Base-by-base conservation (phyloP, 2,329 filamentous ascomycete genomes). In the Coniella lustricola region DNA sequence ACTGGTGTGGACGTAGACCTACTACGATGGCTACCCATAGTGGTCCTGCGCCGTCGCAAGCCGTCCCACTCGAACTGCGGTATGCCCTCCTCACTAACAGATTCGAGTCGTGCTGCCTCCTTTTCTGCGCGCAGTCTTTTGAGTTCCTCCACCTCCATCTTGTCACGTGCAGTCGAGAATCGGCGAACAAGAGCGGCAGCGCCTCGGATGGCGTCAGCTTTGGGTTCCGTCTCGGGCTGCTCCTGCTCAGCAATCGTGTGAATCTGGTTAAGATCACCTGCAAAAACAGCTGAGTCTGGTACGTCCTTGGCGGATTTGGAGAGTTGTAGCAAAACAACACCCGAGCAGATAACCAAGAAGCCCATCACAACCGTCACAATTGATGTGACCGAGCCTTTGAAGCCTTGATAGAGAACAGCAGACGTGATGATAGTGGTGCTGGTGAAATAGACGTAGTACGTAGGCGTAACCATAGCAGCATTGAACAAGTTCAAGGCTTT, bases 401-500 rank as follows among this genome's bases (percentile, higher is more conserved):
- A 96, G 7, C 93, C 93, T 54, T 82, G 84, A 67, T 97, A 97
- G 3, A 98, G 73, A 40, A 98, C 83, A 3, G 90, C 87, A 0
- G 91, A 96, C 5, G 90, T 94, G 57, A 97, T 80, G 56, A 98
- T 96, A 17, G 93, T 97, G 4, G 90, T 86, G 58, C 85, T 95
- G 34, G 93, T 98, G 65, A 98, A 98, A 72, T 94, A 91, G 56
- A 98, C 93, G 65, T 98, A 98, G 70, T 98, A 98, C 2, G 93
- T 98, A 1, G 93, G 93, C 0, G 93, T 98, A 51, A 98, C 93
- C 56, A 98, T 78, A 7, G 93, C 91, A 33, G 93, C 93, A 61
- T 98, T 97, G 75, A 91, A 97, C 43, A 98, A 69, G 62, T 98
- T 97, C 49, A 97, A 76, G 5, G 93, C 93, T 96, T 98, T 98